These are phyloP conservation scores for Annulohypoxylon maeteangense DNA, from an alignment of 495 filamentous ascomycete species.

Conservation along the genomic window DNA sequence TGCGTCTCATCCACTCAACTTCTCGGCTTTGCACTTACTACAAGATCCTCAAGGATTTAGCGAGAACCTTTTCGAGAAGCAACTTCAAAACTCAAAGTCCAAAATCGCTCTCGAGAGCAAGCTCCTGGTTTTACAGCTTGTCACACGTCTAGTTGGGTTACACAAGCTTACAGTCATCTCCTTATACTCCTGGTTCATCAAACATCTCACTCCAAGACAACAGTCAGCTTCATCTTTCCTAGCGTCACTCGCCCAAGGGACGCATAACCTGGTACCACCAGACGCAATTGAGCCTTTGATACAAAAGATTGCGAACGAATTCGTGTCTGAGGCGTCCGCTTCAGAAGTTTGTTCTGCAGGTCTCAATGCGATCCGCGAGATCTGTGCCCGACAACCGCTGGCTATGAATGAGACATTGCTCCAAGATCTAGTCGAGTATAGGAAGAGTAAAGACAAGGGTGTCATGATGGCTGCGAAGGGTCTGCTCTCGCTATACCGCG, in stretches of 20 bases:
- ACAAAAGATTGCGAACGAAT: constrained; percentile 96
- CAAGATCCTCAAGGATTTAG: constrained; percentile 97
- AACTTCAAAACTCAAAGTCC: constrained; percentile 85
- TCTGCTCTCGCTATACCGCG: constrained; percentile 87
- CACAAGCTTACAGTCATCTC: constrained; percentile 77
- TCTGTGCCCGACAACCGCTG: constrained; percentile 89
- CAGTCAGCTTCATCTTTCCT: constrained; percentile 94
- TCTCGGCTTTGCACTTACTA: constrained; percentile 92
- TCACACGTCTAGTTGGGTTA: constrained; percentile 89
- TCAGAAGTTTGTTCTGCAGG: constrained; percentile 91
- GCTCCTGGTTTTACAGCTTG: constrained; percentile 85
- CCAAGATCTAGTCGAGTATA: constrained; percentile 96
- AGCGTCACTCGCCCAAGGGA: constrained; percentile 89
- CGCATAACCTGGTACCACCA: constrained; percentile 90
- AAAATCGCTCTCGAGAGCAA: constrained; percentile 93
- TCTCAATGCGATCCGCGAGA: constrained; percentile 93
- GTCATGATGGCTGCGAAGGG: constrained; percentile 97
- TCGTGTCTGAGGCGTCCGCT: constrained; percentile 93
- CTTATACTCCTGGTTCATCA: constrained; percentile 84
- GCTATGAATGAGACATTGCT: constrained; percentile 95
- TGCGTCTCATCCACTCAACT: constrained; percentile 87
- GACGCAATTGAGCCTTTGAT: constrained; percentile 92
- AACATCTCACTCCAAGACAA: constrained; percentile 85
- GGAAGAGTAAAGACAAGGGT: constrained; percentile 97
- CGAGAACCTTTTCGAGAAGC: constrained; percentile 88